Base-by-base conservation (phyloP, 345 rosid species). In the Arabidopsis arenosa region DNA sequence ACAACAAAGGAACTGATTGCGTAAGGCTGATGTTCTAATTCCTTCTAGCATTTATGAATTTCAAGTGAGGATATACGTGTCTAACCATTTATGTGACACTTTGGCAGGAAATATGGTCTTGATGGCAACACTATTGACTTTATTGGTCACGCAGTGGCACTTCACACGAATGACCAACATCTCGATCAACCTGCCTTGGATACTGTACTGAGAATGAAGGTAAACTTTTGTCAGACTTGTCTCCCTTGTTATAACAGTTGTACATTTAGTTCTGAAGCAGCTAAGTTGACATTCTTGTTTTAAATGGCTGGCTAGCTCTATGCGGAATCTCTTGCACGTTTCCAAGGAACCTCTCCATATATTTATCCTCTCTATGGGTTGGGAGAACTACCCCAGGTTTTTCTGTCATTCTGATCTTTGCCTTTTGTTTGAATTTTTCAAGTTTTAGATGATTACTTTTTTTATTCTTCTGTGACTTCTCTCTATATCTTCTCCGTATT, bases 351-450 rank as follows among this genome's bases (percentile, higher is more conserved):
- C 75, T 92, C 98, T 56, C 99, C 97, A 17, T 92, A 92, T 59
- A 89, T 92, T 41, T 95, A 95, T 78, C 99, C 97, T 41, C 79
- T 92, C 55, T 90, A 95, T 76, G 98, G 98, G 40, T 83, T 95
- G 12, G 99, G 97, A 75, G 97, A 95, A 78, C 74, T 95, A 64
- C 97, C 98, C 39, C 97, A 90, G 98, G 99, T 95, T 69, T 73
- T 72, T 49, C 63, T 77, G 37, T 77, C 67, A 12, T 71, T 72
- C 44, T 7, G 15, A 35, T 66, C 17, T 72, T 36, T 66, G 23
- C 32, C 18, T 65, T 72, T 26, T 48, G 47, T 6, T 11, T 49
- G 51, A n/a, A 6, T 23, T 53, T 35, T 36, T 78, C 14, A 35
- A 52, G 45, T 53, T 32, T 26, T 72, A 21, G 10, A 52, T 33